Conservation (phyloP, 1,284 basidiomycete species). For the Apiotrichum brassicae region DNA sequence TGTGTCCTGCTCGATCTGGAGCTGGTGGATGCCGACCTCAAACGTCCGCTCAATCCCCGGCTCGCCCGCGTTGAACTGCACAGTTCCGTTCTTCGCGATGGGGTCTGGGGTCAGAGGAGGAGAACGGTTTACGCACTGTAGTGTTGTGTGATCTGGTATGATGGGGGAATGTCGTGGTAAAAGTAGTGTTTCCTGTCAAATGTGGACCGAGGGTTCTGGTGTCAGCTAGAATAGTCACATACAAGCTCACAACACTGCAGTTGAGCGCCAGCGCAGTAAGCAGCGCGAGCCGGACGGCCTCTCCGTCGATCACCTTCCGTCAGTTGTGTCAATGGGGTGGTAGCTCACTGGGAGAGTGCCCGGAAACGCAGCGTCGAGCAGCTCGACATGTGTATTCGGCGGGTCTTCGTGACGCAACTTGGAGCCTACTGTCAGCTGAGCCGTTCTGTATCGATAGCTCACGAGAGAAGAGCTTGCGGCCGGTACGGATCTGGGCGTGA, state of each 20-base stretch:
- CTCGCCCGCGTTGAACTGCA: conserved; percentile 50
- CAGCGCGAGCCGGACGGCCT: conserved; percentile 73
- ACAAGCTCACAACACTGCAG: conserved; percentile 53
- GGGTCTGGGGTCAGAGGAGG: conserved; percentile 54
- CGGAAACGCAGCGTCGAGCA: conserved; percentile 85
- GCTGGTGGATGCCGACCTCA: conserved; percentile 75
- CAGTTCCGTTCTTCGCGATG: conserved; percentile 63
- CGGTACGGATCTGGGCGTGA: conserved; percentile 86
- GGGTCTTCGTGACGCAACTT: conserved; percentile 28
- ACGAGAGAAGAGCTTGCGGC: conserved; percentile 86
- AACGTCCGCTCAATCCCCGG: conserved; percentile 43
- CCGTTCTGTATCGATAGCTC: conserved; percentile 25
- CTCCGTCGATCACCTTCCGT: conserved; percentile 71
- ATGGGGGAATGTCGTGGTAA: conserved; percentile 87
- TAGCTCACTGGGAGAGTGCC: conserved; percentile 79
- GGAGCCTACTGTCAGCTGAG: conserved; percentile 18
- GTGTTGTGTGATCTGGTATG: conserved; percentile 96
- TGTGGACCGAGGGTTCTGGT: conserved; percentile 59
- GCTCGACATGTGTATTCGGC: conserved; percentile 62
- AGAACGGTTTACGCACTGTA: conserved; percentile 58
- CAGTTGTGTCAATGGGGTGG: too few relatives aligned
- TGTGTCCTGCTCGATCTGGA: conserved; percentile 97
- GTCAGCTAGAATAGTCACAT: not conserved
- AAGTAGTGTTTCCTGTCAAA: conserved; percentile 99
- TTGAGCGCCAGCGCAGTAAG: conserved; percentile 76